Evolutionary conservation across 1,139 yeast species (phyloP), one percentile per base, ranked within the genome.

Genomic region (Nadsonia commutata): DNA sequence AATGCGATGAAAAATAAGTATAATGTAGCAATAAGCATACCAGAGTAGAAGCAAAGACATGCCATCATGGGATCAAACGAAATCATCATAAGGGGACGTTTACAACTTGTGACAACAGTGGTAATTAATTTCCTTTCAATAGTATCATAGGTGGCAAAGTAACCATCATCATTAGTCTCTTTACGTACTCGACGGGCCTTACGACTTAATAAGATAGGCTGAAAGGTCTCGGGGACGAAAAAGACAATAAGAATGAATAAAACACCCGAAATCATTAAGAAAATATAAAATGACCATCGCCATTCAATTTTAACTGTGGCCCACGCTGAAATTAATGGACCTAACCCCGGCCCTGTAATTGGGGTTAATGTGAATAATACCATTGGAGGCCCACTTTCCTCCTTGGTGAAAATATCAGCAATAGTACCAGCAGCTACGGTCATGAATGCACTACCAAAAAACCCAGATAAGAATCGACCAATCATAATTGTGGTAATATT

Each of bases 341-440:
- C 83, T 18, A 78, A 52, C 2, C 76, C 73, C 0, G 84, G 84
- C 2, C 83, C 84, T 8, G 76, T 63, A 53, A 77, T 76, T 2
- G 82, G 81, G 23, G 79, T 68, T 45, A 76, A 66, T 20, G 78
- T 68, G 53, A 72, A 76, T 38, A 77, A 63, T 2, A 80, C 74
- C 65, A 78, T 71, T 13, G 83, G 81, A 42, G 76, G 65, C 8
- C 80, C 80, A 51, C 79, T 68, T 13, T 75, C 67, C 46, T 66
- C 64, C 44, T 67, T 69, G 45, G 70, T 73, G 48, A 65, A 67
- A 36, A 77, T 67, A 57, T 78, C 83, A 45, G 77, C 76, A 38
- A 78, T 58, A 16, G 79, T 66, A 18, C 83, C 83, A 46, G 80
- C 80, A 16, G 78, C 80, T 46, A 76, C 78, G 36, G 80, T 68